Evolutionary conservation across 192 early-diverging fungal species (phyloP), one percentile per base, ranked within the genome.

Genomic region (Backusella macrospora): DNA sequence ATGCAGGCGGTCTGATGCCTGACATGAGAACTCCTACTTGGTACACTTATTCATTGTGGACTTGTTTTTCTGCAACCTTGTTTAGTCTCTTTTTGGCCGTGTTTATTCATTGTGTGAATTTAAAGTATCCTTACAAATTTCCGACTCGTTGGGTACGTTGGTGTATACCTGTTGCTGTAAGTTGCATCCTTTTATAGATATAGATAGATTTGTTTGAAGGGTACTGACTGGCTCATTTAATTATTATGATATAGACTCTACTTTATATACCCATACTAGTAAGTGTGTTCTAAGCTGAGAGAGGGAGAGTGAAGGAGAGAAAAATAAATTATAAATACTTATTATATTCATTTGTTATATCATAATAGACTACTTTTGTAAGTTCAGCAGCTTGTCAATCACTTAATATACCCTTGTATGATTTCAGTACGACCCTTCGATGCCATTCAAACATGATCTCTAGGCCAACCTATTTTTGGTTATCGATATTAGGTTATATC

Each of bases 401-500:
- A 10, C 44, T 82, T n/a, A 82, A 82, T 71, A 62, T 73, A n/a
- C 49, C 69, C 2, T 66, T 71, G 14, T 67, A 78, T 64, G 70
- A 69, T 14, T 73, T 69, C 21, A 43, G 71, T 2, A 34, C n/a
- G 29, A 82, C 76, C 5, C 46, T 82, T 18, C 72, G 80, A 34
- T 91, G 89, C 70, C 73, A 84, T 47, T 78, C 82, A 1, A 83
- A 86, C 2, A 73, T 81, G 5, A 80, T 91, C 18, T 75, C 73
- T 49, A 87, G 87, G 38, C 82, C 82, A 14, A 62, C 88, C 21
- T 92, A 93, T 70, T 78, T 93, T 9, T 83, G 84, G 70, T 64
- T 84, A 39, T 87, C 90, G 0, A 42, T 92, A 1, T 74, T 88
- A 1, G 90, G 85, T 2, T 93, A 92, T 65, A 84, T 87, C 0